A percentile compares a stretch with the other conserved stretches of the same genome.
phyloP scores from a whole-genome alignment of 345 rosid genomes.

The Populus nigra region DNA sequence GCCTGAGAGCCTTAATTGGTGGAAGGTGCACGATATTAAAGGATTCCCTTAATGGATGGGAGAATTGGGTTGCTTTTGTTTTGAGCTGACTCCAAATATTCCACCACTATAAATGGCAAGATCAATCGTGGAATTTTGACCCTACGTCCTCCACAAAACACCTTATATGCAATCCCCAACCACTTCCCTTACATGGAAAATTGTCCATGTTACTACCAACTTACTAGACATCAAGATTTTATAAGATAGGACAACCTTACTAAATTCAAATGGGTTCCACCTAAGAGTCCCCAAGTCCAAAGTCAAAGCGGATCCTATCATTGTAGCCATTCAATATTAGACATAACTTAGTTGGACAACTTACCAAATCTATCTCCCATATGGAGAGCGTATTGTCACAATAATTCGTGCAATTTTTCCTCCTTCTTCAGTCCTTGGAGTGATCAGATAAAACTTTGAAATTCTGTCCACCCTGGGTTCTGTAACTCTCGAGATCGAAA shows the following conservation, averaged over 20 bases:
- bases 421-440: background rate
- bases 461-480: background rate
- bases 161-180: constrained; percentile 31
- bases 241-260: background rate
- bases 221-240: constrained; percentile 33
- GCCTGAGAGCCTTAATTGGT: constrained; percentile 45
- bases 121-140: constrained; percentile 52
- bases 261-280: constrained; percentile 38
- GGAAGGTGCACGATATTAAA: constrained; percentile 32
- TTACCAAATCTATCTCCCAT: background rate
- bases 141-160: constrained; percentile 38
- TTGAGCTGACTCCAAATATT: constrained; percentile 34
- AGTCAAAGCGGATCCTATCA: constrained; percentile 33
- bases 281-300: constrained; percentile 35
- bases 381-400: background rate
- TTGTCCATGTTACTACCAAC: constrained; percentile 34
- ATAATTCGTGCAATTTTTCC: background rate
- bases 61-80: background rate
- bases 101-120: constrained; percentile 44
- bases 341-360: constrained; percentile 2
- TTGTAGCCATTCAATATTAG: constrained; percentile 27
- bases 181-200: constrained; percentile 45
- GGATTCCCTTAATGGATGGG: constrained; percentile 25
- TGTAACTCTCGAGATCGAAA: background rate
- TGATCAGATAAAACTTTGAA: background rate